Evolutionary conservation across 768 basidiomycete species (phyloP).

Genomic region (Phylloporus sp.): DNA sequence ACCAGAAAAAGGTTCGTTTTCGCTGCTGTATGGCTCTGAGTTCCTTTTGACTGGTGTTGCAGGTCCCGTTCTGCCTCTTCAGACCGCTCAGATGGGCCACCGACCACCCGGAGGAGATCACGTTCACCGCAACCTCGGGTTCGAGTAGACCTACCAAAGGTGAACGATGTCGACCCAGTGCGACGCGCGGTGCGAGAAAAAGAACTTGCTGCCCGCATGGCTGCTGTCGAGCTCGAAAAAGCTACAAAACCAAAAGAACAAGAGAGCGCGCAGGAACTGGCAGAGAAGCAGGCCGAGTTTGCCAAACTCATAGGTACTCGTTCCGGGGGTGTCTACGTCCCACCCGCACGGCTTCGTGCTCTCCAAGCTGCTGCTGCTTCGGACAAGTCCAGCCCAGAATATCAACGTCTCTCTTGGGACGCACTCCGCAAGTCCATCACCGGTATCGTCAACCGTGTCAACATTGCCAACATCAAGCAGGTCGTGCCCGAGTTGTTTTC

Average conservation of each 20-base stretch:
- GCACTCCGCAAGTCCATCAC: slow-evolving; percentile 96
- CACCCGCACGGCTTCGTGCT: slow-evolving; percentile 88
- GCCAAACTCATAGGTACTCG: slow-evolving; percentile 78
- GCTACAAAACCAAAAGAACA: slow-evolving; percentile 50
- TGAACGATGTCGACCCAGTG: slow-evolving; percentile 72
- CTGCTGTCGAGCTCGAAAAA: slow-evolving; percentile 65
- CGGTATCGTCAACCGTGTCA: slow-evolving; percentile 99
- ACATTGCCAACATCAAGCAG: slow-evolving; percentile 92
- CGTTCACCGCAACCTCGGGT: slow-evolving; percentile 33
- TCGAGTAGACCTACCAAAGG: slow-evolving; percentile 42
- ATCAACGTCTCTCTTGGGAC: slow-evolving; percentile 96
- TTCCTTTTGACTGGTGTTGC: neutral
- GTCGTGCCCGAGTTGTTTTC: slow-evolving; percentile 87
- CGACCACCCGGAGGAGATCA: slow-evolving; percentile 41
- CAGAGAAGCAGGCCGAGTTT: slow-evolving; percentile 82
- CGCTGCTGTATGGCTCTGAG: neutral
- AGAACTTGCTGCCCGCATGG: slow-evolving; percentile 68
- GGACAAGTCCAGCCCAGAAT: slow-evolving; percentile 85
- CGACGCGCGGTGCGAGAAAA: slow-evolving; percentile 75
- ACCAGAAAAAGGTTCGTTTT: slow-evolving; percentile 42
- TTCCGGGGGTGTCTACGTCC: slow-evolving; percentile 95
- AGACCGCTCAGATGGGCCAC: slow-evolving; percentile 30
- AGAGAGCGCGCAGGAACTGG: slow-evolving; percentile 40
- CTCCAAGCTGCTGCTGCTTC: slow-evolving; percentile 78
- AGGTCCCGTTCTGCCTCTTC: slow-evolving; percentile 52